A percentile compares a stretch with the other conserved stretches of the same genome.
Conservation (phyloP, 305 asterid genomes). For the Rubia tinctorum region DNA sequence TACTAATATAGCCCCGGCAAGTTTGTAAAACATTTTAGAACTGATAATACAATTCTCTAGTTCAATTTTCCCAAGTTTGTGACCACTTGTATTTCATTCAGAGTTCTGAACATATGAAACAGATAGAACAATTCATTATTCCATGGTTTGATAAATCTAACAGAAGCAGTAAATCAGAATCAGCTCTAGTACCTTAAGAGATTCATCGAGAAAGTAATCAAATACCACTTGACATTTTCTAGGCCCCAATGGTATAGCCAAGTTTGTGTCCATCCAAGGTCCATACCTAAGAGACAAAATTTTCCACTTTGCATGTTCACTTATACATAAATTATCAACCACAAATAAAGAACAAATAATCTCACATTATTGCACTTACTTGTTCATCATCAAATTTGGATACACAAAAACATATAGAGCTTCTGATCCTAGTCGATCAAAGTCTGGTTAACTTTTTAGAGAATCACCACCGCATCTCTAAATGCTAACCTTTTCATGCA, state of each 20-base stretch:
- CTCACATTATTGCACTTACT: constrained; percentile 36
- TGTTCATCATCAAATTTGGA: constrained; percentile 90
- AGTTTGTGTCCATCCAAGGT: constrained; percentile 98
- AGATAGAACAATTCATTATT: not conserved
- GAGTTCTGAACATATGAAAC: no score
- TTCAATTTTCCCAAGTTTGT: no score
- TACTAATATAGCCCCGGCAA: constrained; percentile 94
- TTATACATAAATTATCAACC: not conserved
- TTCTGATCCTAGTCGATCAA: constrained; percentile 63
- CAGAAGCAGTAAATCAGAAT: not conserved
- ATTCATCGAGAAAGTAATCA: constrained; percentile 75
- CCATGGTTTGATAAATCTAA: constrained; percentile 4
- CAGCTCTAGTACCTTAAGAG: constrained; percentile 46
- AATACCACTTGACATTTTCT: no score
- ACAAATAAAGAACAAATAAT: not conserved
- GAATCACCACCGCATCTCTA: constrained; percentile 59
- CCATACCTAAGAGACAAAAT: no score
- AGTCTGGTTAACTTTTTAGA: constrained; percentile 29
- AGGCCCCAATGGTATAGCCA: constrained; percentile 67
- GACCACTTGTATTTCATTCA: no score
- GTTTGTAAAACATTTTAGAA: not conserved
- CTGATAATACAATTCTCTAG: not conserved
- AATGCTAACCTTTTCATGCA: constrained; percentile 79
- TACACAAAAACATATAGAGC: constrained; percentile 74
- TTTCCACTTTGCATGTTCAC: no score